Evolutionary conservation across 768 basidiomycete genomes (phyloP), one percentile per base, ranked within the genome.

Genomic region (Boletus coccyginus): DNA sequence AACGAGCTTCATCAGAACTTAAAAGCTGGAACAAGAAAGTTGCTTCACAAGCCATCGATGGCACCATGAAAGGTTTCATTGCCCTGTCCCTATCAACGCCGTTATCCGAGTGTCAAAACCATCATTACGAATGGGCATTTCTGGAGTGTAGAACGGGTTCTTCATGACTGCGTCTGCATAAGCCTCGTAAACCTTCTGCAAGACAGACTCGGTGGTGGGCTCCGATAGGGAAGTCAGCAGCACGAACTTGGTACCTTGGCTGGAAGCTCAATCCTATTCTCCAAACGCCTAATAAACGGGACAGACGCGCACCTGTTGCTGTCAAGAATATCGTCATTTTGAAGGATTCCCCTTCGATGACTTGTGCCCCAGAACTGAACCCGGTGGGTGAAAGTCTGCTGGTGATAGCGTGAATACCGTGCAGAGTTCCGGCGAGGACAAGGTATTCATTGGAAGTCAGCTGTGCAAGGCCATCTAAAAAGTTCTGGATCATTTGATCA

Each of bases 391-490:
- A 93, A 44, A 99, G 77, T 43, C 92, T 84, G 59, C 89, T 88
- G 0, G 96, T 98, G 63, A 98, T 98, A n/a, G 97, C 97, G 65
- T 98, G 97, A 31, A 99, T 96, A 49, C 96, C 95, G 60, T 98
- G 97, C 38, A 98, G 74, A 14, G 97, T 98, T 43, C 96, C 96
- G 3, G 97, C 97, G 40, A 98, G 83, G 17, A 98, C 92, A 52
- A 99, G 85, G 62, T 94, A 89, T 76, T 97, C 94, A 73, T 97
- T 97, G 21, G 95, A 92, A 8, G 91, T 90, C 51, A 96, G 77
- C 55, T 87, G 83, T 10, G 94, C 87, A 46, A 98, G 85, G n/a
- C 93, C 94, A 62, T 95, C 97, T 97, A 70, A 29, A 45, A 46
- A 24, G 12, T 38, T 50, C 29, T 16, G n/a, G 55, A 49, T 60